Percentiles rank a stretch among this genome's conserved stretches.
phyloP scores from a whole-genome alignment of 768 basidiomycete species.

The Melanogaster broomeanus region DNA sequence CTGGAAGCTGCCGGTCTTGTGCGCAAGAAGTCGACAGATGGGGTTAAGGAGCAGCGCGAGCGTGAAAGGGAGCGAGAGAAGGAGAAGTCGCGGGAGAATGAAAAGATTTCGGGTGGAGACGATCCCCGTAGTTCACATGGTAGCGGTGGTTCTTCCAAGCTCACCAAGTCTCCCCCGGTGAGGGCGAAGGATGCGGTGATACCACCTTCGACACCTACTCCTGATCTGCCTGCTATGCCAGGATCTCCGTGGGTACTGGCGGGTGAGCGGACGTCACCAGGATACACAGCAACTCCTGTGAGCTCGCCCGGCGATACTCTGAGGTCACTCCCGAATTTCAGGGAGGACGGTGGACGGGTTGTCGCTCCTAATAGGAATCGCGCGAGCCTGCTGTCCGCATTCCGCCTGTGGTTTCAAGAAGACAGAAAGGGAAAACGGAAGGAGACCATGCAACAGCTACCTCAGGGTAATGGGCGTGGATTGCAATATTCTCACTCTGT shows the following conservation, averaged over 20 bases:
- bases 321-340: conserved; percentile 47
- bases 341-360: conserved; percentile 35
- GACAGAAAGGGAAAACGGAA: conserved; percentile 87
- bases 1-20: conserved; percentile 85
- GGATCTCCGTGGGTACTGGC: conserved; percentile 80
- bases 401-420: conserved; percentile 92
- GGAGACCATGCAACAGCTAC: conserved; percentile 33
- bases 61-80: conserved; percentile 37
- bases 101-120: conserved; percentile 45
- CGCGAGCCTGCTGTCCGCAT: conserved; percentile 80
- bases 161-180: conserved; percentile 71
- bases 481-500: conserved; percentile 28
- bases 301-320: conserved; percentile 56
- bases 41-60: conserved; percentile 63
- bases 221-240: conserved; percentile 35
- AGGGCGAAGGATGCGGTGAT: conserved; percentile 48
- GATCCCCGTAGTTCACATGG: conserved; percentile 69
- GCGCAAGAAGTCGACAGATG: conserved; percentile 79
- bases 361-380: conserved; percentile 54
- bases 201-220: conserved; percentile 54
- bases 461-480: conserved; percentile 21
- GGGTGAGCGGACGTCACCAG: conserved; percentile 42
- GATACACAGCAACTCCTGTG: conserved; percentile 44
- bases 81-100: conserved; percentile 46
- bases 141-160: conserved; percentile 55